These are phyloP conservation scores for Cyclostephanos tholiformis DNA, from an alignment of 108 stramenopile genomes.

Conservation along the genomic window DNA sequence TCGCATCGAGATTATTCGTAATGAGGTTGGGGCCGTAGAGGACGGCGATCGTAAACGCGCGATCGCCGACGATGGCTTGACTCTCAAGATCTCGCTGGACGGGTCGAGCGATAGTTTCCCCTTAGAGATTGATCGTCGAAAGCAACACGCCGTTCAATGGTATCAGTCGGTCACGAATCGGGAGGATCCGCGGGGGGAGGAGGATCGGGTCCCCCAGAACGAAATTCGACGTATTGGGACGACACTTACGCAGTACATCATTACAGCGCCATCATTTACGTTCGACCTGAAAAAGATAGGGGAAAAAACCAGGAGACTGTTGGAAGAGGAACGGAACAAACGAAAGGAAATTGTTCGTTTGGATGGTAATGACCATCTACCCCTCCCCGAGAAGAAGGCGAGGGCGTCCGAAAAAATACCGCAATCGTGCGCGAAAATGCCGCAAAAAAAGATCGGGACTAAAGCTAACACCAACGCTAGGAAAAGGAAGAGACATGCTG, in stretches of 20 bases:
- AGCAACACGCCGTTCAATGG: constrained; percentile 11
- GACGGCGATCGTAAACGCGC: not conserved
- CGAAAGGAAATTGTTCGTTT: constrained; percentile 68
- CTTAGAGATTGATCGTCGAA: not conserved
- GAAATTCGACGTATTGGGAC: constrained; percentile 25
- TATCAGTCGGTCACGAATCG: constrained; percentile 11
- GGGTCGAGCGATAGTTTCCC: not conserved
- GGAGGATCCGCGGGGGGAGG: not conserved
- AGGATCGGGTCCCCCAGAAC: not conserved
- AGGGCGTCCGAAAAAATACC: constrained; percentile 3
- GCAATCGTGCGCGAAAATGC: constrained; percentile 2
- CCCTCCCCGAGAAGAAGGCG: not conserved
- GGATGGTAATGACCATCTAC: constrained; percentile 32
- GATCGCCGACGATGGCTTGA: not conserved
- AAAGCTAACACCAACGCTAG: constrained; percentile 17
- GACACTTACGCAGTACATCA: constrained; percentile 23
- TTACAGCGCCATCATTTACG: constrained; percentile 11
- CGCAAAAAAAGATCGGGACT: constrained; percentile 13
- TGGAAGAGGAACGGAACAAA: constrained; percentile 67
- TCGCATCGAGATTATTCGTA: constrained; percentile 2
- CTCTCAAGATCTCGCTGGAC: not conserved
- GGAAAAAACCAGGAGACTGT: constrained; percentile 56
- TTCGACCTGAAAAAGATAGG: constrained; percentile 61
- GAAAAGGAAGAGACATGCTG: constrained; percentile 20
- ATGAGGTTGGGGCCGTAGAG: not conserved